Conservation (phyloP, 2,329 filamentous ascomycete genomes). For the Xylariaceae sp. region DNA sequence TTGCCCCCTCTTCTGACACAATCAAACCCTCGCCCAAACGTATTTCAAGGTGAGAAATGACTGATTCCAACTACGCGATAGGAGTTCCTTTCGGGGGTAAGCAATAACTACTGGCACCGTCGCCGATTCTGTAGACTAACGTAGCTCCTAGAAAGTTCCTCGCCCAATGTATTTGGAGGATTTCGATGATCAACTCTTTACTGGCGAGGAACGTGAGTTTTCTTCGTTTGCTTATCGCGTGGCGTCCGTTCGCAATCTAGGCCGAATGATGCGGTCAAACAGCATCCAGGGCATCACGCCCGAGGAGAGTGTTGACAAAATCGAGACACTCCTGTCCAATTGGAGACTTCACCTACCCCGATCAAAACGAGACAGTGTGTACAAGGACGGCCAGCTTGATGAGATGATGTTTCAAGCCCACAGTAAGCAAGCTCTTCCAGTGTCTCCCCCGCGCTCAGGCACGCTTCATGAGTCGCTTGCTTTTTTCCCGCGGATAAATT, state of each 20-base stretch:
- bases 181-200: conserved; percentile 73
- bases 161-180: conserved; percentile 63
- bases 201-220: conserved; percentile 64
- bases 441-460: no score
- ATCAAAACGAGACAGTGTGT: conserved; percentile 65
- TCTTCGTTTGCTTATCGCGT: conserved; percentile 85
- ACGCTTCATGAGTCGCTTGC: no score
- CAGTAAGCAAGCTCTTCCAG: conserved; percentile 30
- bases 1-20: no score
- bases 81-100: conserved; percentile 60
- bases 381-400: conserved; percentile 68
- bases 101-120: conserved; percentile 21
- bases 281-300: conserved; percentile 43
- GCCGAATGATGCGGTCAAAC: conserved; percentile 63
- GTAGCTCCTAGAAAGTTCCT: conserved; percentile 47
- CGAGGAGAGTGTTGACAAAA: conserved; percentile 48
- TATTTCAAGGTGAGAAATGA: no score
- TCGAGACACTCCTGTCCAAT: conserved; percentile 58
- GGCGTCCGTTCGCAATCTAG: conserved; percentile 73
- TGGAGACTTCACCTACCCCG: conserved; percentile 77
- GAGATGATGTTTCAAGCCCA: conserved; percentile 90
- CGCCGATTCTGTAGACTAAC: not conserved
- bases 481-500: no score
- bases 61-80: no score
- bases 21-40: no score